These are phyloP conservation scores for Cyamopsis tetragonoloba DNA, from an alignment of 306 rosid genomes.

Conservation along the genomic window DNA sequence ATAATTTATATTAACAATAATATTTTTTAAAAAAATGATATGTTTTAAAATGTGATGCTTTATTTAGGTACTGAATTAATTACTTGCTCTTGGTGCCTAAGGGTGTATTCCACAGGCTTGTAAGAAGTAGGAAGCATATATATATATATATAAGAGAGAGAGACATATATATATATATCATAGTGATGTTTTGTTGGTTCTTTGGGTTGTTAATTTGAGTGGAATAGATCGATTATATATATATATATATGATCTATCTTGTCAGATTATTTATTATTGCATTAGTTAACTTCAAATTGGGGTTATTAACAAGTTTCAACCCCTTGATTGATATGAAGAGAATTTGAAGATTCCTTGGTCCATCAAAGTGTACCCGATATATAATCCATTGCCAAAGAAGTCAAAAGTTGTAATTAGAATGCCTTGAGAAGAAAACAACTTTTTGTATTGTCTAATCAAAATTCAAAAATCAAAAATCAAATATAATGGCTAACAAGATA, in stretches of 20 bases:
- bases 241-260: background rate
- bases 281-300: conserved; percentile 34
- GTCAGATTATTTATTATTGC: conserved; percentile 38
- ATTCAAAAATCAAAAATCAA: too few species aligned
- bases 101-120: too few species aligned
- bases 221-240: too few species aligned
- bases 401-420: conserved; percentile 64
- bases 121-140: too few species aligned
- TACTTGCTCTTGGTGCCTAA: too few species aligned
- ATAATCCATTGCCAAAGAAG: conserved; percentile 51
- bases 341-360: conserved; percentile 47
- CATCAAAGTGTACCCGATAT: conserved; percentile 38
- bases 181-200: too few species aligned
- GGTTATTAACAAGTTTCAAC: conserved; percentile 39
- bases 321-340: conserved; percentile 6
- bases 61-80: too few species aligned
- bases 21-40: too few species aligned
- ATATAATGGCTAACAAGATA: conserved; percentile 15
- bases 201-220: conserved; percentile 15
- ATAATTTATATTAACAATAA: too few species aligned
- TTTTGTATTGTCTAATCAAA: conserved; percentile 43
- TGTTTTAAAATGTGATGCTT: too few species aligned
- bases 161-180: too few species aligned
- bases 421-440: conserved; percentile 56
- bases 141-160: too few species aligned